Conservation (phyloP, 768 basidiomycete species). For the Trametes maxima region DNA sequence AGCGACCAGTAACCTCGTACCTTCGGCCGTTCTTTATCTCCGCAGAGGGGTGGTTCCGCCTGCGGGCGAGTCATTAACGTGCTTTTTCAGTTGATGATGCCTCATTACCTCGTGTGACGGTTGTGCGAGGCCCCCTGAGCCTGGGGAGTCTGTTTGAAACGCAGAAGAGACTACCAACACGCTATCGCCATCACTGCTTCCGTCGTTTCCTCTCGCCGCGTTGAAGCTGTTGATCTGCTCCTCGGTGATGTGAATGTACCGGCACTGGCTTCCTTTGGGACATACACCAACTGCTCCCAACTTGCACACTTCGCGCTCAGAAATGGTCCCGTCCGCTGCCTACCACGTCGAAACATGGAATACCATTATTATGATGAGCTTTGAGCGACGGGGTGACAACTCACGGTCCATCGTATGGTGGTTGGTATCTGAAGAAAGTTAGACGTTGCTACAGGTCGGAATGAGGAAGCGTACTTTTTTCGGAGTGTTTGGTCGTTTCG, state of each 20-base stretch:
- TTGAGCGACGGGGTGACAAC: background rate
- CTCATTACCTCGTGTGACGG: too few species aligned
- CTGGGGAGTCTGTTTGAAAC: too few species aligned
- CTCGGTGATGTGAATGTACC: background rate
- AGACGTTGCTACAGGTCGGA: background rate
- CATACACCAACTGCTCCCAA: background rate
- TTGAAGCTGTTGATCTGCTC: background rate
- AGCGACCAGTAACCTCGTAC: background rate
- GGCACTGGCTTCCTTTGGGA: background rate
- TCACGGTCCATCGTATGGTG: background rate
- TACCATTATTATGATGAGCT: background rate
- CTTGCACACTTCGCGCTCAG: constrained; percentile 10
- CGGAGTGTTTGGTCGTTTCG: background rate
- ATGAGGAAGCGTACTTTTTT: background rate
- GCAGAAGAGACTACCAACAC: too few species aligned
- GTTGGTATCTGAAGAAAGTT: background rate
- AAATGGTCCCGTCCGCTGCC: constrained; percentile 1
- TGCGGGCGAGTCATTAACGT: too few species aligned
- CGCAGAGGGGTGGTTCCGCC: too few species aligned
- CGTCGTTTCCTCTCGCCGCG: background rate
- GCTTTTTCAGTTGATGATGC: too few species aligned
- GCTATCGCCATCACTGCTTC: too few species aligned
- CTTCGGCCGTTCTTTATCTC: background rate
- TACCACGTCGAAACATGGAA: background rate
- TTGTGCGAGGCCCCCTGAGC: too few species aligned